Evolutionary conservation across 1,139 yeast species (phyloP), one percentile per base, ranked within the genome.

Genomic region (Yamadazyma sp.): DNA sequence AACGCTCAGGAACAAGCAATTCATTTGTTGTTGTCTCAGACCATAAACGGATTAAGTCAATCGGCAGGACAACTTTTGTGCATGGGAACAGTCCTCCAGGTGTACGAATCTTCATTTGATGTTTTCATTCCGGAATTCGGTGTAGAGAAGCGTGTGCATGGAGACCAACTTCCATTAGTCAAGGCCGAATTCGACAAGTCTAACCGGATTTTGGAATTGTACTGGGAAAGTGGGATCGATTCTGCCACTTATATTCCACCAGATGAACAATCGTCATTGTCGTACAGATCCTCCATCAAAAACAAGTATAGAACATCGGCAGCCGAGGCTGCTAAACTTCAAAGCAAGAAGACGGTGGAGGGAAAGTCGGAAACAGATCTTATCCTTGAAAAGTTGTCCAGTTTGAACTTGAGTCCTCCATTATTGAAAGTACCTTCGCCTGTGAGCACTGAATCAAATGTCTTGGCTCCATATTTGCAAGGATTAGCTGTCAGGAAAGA

Each of bases 101-200:
- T 90, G 6, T 90, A 90, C 57, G 97, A 92, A 62, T 87, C 96
- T 2, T 88, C 97, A 1, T 92, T 92, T 66, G 98, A 92, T 61
- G 95, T 92, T 6, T 80, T 88, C 47, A 75, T 92, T 45, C 97
- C 97, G 1, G 97, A 88, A 51, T 84, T 90, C 64, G 97, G 98
- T 30, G 87, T 92, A 50, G 98, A 92, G 60, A 92, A 92, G 64
- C 80, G 98, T 54, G 97, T 92, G 20, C 98, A 92, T 54, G 97
- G 97, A 30, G 98, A 92, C 63, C 98, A 92, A 61, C 70, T 92
- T 41, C 98, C 98, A 12, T 70, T 92, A 45, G 81, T 79, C 18
- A 89, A 89, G 61, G 97, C 97, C 4, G 97, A 92, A 58, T 92
- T 86, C 60, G 94, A 87, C 56, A 85, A 83, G 54, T 58, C 60